phyloP scores from a whole-genome alignment of 2,329 filamentous ascomycete genomes.

The Fusarium hainanense region DNA sequence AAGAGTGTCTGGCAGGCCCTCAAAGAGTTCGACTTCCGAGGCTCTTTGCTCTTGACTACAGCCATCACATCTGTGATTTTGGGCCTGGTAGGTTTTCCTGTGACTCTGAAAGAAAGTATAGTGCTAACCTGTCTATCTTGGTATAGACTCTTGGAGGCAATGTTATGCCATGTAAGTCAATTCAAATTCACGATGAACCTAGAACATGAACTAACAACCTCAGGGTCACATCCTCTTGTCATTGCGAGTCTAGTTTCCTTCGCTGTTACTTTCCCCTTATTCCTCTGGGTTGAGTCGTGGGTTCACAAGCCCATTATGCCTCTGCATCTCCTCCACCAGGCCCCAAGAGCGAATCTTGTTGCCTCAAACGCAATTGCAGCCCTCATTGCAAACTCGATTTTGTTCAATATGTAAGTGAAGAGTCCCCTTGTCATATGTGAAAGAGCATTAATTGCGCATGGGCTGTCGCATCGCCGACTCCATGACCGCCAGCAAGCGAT shows the following conservation, averaged over 20 bases:
- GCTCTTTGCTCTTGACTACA: conserved; percentile 64
- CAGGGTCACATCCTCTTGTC: conserved; percentile 69
- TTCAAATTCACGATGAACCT: too few species aligned
- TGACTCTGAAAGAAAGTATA: not conserved
- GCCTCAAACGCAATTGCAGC: conserved; percentile 65
- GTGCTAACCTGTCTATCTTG: conserved; percentile 17
- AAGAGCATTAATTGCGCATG: conserved; percentile 1
- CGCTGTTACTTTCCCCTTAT: conserved; percentile 59
- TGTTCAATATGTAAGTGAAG: conserved; percentile 66
- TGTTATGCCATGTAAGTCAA: conserved; percentile 64
- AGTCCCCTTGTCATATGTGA: not conserved
- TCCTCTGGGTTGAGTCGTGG: conserved; percentile 63
- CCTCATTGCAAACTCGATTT: conserved; percentile 64
- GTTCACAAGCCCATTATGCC: conserved; percentile 70
- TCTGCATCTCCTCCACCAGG: conserved; percentile 60
- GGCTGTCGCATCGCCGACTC: not conserved
- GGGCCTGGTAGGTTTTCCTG: conserved; percentile 60
- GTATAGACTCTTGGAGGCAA: conserved; percentile 71
- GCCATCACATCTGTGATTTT: conserved; percentile 69
- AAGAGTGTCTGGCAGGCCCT: conserved; percentile 61
- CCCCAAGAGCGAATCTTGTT: conserved; percentile 68
- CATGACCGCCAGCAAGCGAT: not conserved
- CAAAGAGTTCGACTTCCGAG: conserved; percentile 66
- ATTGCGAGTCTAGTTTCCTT: conserved; percentile 63
- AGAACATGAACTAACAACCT: conserved; percentile 7